Conservation (phyloP, 768 basidiomycete species). For the Boletales sp. region DNA sequence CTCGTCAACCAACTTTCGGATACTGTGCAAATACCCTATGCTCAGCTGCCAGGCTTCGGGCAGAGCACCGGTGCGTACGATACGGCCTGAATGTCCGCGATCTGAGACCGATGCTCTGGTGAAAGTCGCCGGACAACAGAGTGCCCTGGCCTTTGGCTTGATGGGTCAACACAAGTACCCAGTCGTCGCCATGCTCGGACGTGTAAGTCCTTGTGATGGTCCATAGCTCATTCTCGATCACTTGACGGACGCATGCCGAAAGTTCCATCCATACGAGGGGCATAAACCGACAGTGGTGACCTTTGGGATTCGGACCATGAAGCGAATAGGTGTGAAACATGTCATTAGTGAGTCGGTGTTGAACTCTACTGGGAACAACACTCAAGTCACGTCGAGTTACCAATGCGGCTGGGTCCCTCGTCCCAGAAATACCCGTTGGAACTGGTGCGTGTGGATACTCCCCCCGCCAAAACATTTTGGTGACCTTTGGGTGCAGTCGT, state of each 20-base stretch:
- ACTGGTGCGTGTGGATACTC: constrained; percentile 54
- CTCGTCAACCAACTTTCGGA: constrained; percentile 61
- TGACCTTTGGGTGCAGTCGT: constrained; percentile 53
- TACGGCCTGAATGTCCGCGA: neutral
- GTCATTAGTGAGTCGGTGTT: constrained; percentile 60
- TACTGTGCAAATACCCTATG: constrained; percentile 60
- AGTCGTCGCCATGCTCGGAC: constrained; percentile 86
- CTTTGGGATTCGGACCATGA: constrained; percentile 79
- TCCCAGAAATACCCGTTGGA: constrained; percentile 68
- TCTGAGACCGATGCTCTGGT: neutral
- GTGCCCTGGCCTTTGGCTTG: constrained; percentile 74
- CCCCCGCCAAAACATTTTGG: neutral
- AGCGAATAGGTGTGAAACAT: constrained; percentile 68
- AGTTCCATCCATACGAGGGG: constrained; percentile 90
- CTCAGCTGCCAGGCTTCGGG: constrained; percentile 66
- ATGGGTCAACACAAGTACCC: constrained; percentile 67
- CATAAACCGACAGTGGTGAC: constrained; percentile 64
- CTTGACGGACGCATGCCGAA: constrained; percentile 8
- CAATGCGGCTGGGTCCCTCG: constrained; percentile 84
- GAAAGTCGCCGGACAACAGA: constrained; percentile 78
- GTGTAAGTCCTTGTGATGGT: constrained; percentile 43
- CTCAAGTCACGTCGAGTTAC: constrained; percentile 52
- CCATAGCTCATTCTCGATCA: neutral
- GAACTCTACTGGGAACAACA: neutral
- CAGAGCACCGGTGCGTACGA: constrained; percentile 63